phyloP scores from a whole-genome alignment of 1,139 yeast genomes.

The Wickerhamomyces sp. region DNA sequence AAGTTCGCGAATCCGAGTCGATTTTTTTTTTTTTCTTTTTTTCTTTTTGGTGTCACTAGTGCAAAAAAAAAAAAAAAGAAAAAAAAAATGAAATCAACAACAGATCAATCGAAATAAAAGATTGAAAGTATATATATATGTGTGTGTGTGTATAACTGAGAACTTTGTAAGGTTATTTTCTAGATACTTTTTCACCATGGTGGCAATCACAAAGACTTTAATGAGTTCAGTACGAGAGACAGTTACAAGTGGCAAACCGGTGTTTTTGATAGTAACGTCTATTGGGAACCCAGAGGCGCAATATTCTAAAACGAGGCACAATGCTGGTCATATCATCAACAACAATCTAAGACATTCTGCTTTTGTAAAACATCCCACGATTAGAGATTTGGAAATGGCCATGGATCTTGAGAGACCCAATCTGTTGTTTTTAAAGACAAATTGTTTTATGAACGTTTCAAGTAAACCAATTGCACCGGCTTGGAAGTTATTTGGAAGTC shows the following conservation, averaged over 20 bases:
- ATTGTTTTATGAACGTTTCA: slow-evolving; percentile 62
- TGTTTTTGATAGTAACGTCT: slow-evolving; percentile 45
- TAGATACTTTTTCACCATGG: no score
- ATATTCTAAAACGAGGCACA: slow-evolving; percentile 65
- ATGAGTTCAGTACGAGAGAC: background rate
- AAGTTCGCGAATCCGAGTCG: no score
- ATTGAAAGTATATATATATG: no score
- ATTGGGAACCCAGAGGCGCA: slow-evolving; percentile 75
- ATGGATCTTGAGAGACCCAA: slow-evolving; percentile 12
- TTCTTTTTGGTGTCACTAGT: no score
- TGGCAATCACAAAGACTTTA: slow-evolving; percentile 4
- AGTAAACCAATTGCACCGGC: slow-evolving; percentile 50
- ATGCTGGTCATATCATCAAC: slow-evolving; percentile 62
- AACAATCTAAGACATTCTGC: slow-evolving; percentile 21
- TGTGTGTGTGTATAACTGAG: no score
- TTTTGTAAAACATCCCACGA: slow-evolving; percentile 24
- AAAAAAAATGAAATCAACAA: no score
- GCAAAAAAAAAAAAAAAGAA: no score
- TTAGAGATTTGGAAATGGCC: slow-evolving; percentile 17
- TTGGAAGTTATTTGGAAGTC: slow-evolving; percentile 34
- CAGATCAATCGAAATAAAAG: no score
- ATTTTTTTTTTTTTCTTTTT: no score
- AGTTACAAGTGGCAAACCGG: slow-evolving; percentile 19
- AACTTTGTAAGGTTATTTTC: no score
- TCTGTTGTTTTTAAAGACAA: slow-evolving; percentile 43